These are phyloP conservation scores for Scenedesmus sp. DNA, from an alignment of 163 green algal species.

Conservation along the genomic window DNA sequence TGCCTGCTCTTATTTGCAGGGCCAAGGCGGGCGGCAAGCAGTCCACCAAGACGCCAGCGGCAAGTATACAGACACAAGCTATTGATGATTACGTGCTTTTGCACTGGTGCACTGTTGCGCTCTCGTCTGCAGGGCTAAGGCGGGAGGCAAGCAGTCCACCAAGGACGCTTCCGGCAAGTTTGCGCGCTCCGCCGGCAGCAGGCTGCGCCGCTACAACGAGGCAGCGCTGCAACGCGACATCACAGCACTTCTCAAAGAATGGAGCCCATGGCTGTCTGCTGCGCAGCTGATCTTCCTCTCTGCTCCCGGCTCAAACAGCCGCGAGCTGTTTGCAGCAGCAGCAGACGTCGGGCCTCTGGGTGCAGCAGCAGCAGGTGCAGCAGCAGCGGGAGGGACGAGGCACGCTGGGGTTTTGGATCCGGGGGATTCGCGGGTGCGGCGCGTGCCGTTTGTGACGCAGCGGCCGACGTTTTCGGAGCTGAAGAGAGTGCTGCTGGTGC, in stretches of 20 bases:
- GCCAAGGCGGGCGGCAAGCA: conserved; percentile 92
- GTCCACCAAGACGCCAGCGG: conserved; percentile 85
- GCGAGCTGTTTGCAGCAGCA: conserved; percentile 21
- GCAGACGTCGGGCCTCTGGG: conserved; percentile 9
- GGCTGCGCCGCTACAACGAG: conserved; percentile 93
- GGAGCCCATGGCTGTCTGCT: conserved; percentile 65
- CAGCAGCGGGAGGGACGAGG: conserved; percentile 26
- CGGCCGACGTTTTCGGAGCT: conserved; percentile 91
- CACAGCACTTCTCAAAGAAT: conserved; percentile 74
- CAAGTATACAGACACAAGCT: conserved; percentile 85
- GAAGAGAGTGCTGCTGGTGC: conserved; percentile 76
- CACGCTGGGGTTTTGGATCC: conserved; percentile 63
- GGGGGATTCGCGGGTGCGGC: conserved; percentile 76
- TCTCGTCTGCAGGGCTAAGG: conserved; percentile 68
- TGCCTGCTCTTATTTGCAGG: background rate
- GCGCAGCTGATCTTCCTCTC: conserved; percentile 76
- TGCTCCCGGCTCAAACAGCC: conserved; percentile 51
- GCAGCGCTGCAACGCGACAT: conserved; percentile 81
- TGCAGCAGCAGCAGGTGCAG: background rate
- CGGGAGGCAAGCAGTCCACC: conserved; percentile 89
- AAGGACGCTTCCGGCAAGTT: conserved; percentile 93
- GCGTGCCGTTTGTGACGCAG: conserved; percentile 89
- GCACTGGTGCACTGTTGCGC: no score
- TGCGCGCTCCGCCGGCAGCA: conserved; percentile 86
- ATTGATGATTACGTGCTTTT: conserved; percentile 74